Percentiles rank a stretch among this genome's conserved stretches.
These are phyloP conservation scores for Dillenia turbinata DNA, from an alignment of 164 flowering plant genomes.

Conservation along the genomic window DNA sequence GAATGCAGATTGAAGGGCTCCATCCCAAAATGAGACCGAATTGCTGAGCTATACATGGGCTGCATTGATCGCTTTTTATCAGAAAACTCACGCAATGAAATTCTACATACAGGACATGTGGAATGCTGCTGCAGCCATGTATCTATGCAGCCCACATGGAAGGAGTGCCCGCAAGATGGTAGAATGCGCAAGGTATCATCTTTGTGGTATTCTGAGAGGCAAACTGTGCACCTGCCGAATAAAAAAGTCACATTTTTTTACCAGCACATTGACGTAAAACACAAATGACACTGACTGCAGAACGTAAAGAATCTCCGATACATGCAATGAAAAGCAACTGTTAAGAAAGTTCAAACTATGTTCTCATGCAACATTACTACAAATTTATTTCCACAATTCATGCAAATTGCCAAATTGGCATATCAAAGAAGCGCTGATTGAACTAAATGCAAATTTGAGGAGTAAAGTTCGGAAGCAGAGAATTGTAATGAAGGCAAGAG, in stretches of 20 bases:
- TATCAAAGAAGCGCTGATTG: no score
- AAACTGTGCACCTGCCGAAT: slow-evolving; percentile 72
- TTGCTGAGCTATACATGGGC: slow-evolving; percentile 73
- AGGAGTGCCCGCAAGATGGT: slow-evolving; percentile 84
- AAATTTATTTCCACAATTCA: no score
- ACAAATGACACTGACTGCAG: no score
- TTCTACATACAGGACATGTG: slow-evolving; percentile 91
- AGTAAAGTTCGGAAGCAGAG: no score
- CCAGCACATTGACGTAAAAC: no score
- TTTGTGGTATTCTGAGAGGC: slow-evolving; percentile 70
- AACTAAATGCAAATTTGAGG: no score
- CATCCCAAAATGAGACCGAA: slow-evolving; percentile 33
- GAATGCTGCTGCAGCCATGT: slow-evolving; percentile 89
- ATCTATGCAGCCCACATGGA: slow-evolving; percentile 86
- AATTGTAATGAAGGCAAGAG: no score
- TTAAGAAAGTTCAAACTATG: no score
- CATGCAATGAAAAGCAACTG: no score
- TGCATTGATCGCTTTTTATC: slow-evolving; percentile 68
- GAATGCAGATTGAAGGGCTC: slow-evolving; percentile 34
- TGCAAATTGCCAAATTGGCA: no score
- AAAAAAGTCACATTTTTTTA: neutral
- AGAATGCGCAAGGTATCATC: slow-evolving; percentile 79
- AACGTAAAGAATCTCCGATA: no score
- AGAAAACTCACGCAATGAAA: slow-evolving; percentile 60
- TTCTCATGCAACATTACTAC: no score